Base-by-base conservation (phyloP, 2,329 filamentous ascomycete species). In the Myriosclerotinia duriaeana region DNA sequence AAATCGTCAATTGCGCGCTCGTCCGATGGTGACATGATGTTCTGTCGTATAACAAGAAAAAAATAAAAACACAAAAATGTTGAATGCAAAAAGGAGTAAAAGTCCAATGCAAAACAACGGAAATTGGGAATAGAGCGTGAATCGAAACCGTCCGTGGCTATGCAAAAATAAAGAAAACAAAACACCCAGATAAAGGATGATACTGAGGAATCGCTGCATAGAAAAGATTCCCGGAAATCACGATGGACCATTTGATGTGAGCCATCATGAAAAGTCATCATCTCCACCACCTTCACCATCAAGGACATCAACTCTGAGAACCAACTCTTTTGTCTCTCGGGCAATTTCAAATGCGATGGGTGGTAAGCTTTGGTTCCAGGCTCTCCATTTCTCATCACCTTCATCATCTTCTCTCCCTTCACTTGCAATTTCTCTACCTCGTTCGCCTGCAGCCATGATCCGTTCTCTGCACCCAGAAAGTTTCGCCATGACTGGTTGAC, bases 341-440 rank as follows among this genome's bases (percentile, higher is more conserved):
- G 90, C 92, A 75, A 94, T 89, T 78, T 92, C 90, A 78, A 96
- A 96, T n/a, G 91, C 91, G 71, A 95, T 87, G 2, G 91, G 91
- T 14, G 91, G 91, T 61, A 96, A 79, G 38, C 86, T 88, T 76
- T 89, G 87, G 65, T 85, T 89, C 81, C 89, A 89, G 74, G 83
- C 81, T 69, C 82, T 82, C 85, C 85, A 87, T 56, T 80, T 78
- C 68, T 82, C 80, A 53, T 85, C 80, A 70, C 85, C 82, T 68
- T 82, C 79, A 64, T 83, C 81, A 53, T 82, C 81, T 56, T 85
- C 79, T 52, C 81, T 80, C 20, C 81, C 78, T 58, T 82, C 83
- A 3, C 82, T 82, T 9, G 82, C 84, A 36, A 89, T 83, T 11
- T 85, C 83, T 70, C 85, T 80, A 36, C 88, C 89, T 46, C 85